Base-by-base conservation (phyloP, 2,329 filamentous ascomycete genomes). In the Corynespora cassiicola region DNA sequence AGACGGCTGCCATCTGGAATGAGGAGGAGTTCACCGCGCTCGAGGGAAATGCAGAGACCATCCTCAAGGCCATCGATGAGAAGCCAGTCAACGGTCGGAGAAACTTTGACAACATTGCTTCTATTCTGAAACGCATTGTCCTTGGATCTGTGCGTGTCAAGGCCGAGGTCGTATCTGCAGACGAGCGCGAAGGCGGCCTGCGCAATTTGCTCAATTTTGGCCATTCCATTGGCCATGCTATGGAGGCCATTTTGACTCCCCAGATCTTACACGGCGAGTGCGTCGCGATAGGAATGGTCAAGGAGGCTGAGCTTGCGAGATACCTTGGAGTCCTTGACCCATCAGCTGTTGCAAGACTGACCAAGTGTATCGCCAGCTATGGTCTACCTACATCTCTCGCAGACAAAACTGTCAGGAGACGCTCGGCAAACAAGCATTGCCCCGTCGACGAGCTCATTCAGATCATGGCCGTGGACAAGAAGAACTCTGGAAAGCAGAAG, bases 401-500 rank as follows among this genome's bases (percentile, higher is more conserved):
- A 22, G 91, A 99, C 70, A 88, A 90, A 65, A 83, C 85, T 19
- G 85, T 99, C 27, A 80, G 86, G 27, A 88, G 86, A 58, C 74
- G 94, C 46, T 91, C 90, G 4, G 91, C 90, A 2, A 88, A 87
- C 36, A 96, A 95, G 71, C 78, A 82, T 50, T 99, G 94, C 65
- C 86, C 88, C 0, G 88, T 96, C 2, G 88, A 96, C 54, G 80
- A 87, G 22, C 72, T 99, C 34, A 78, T 99, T 39, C 80, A 86
- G 52, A 95, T 95, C 66, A 99, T 99, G 94, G 90, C 87, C 1
- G 87, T 99, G 7, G 94, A 99, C 72, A 99, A 99, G 80, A 99
- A 99, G 77, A 99, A 99, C 52, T 88, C 95, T 28, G 94, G 94
- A 2, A 82, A 82, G 42, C 90, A 92, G 70, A 99, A 99, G 78